Evolutionary conservation across 495 filamentous ascomycete species (phyloP).

Genomic region (Lepraria neglecta): DNA sequence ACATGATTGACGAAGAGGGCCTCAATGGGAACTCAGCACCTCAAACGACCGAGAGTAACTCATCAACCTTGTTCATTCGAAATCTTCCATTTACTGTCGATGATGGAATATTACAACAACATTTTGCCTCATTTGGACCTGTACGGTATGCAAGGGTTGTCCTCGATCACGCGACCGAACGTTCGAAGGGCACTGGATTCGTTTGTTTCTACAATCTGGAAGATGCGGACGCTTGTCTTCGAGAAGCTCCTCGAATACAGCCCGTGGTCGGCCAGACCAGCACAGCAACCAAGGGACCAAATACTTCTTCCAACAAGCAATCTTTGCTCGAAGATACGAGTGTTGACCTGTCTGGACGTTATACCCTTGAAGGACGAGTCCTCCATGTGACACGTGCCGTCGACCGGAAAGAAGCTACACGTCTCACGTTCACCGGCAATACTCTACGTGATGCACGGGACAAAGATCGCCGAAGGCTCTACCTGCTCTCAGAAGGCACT

Average conservation of each 20-base stretch:
- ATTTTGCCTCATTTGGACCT: conserved; percentile 77
- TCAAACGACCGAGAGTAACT: conserved; percentile 47
- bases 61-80: conserved; percentile 80
- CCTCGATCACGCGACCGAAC: conserved; percentile 72
- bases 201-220: conserved; percentile 80
- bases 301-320: conserved; percentile 46
- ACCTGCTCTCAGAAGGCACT: conserved; percentile 79
- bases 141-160: conserved; percentile 87
- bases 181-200: conserved; percentile 87
- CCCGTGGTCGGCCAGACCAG: conserved; percentile 31
- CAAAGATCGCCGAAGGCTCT: conserved; percentile 87
- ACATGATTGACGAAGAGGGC: conserved; percentile 35
- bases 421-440: conserved; percentile 62
- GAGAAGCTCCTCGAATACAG: conserved; percentile 56
- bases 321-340: conserved; percentile 80
- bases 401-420: conserved; percentile 65
- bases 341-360: conserved; percentile 68
- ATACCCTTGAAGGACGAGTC: conserved; percentile 83
- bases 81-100: conserved; percentile 85
- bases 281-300: conserved; percentile 31
- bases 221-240: conserved; percentile 66
- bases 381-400: conserved; percentile 82
- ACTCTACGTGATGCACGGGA: conserved; percentile 60
- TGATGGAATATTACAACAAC: conserved; percentile 70
- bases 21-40: conserved; percentile 8